Percentiles rank a stretch among this genome's conserved stretches.
Conservation (phyloP, 2,329 filamentous ascomycete species). For the Pseudohalonectria lignicola region DNA sequence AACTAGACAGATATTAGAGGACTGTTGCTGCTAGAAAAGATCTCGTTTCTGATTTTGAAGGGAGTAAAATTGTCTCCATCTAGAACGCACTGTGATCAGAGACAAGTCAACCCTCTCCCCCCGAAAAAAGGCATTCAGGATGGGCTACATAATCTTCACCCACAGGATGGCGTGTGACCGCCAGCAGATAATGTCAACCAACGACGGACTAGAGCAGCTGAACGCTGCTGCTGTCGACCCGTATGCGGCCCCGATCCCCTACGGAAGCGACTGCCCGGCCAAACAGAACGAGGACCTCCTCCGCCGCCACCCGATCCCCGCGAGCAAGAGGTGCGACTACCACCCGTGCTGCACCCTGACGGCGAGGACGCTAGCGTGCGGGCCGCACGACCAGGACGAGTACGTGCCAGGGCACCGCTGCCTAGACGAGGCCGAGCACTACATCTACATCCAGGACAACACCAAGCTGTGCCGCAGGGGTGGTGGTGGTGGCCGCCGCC, state of each 20-base stretch:
- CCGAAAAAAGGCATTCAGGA: background rate
- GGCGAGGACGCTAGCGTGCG: background rate
- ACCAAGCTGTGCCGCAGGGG: background rate
- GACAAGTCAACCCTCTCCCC: too few relatives aligned
- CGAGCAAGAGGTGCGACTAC: background rate
- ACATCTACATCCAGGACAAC: background rate
- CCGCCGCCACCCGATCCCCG: background rate
- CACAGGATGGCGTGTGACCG: background rate
- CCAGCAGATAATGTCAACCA: background rate
- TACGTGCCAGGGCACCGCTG: background rate
- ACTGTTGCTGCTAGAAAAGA: too few relatives aligned
- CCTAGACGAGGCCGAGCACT: background rate
- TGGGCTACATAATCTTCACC: background rate
- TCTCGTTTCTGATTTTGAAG: too few relatives aligned
- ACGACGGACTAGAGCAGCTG: background rate
- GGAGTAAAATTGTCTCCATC: too few relatives aligned
- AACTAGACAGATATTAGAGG: too few relatives aligned
- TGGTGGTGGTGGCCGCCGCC: background rate
- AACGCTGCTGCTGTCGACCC: background rate
- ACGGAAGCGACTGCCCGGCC: background rate
- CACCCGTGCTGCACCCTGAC: background rate
- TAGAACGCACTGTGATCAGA: too few relatives aligned
- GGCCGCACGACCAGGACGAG: background rate
- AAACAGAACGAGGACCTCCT: too few relatives aligned
- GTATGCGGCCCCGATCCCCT: background rate